Conservation (phyloP, 345 rosid species). For the sweet orange (Citrus sinensis) region DNA sequence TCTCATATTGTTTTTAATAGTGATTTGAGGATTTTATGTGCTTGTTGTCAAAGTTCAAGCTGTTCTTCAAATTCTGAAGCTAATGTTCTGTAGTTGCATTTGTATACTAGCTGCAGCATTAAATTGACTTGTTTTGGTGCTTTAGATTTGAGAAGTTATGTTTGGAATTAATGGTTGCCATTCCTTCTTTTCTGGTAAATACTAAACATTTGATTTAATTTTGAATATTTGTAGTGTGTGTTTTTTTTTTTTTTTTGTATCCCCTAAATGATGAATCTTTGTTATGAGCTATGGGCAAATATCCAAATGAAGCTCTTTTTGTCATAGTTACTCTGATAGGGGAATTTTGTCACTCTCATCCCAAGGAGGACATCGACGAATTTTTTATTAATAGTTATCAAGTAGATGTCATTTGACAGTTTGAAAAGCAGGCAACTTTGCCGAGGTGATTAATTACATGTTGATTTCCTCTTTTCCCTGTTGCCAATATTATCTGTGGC, state of each 20-base stretch:
- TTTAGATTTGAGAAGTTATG: no score
- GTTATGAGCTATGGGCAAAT: conserved; percentile 51
- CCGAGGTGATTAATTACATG: conserved; percentile 38
- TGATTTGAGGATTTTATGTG: not conserved
- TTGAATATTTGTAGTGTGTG: not conserved
- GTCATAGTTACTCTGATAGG: conserved; percentile 94
- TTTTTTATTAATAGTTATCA: not conserved
- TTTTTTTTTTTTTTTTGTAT: not conserved
- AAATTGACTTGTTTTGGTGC: not conserved
- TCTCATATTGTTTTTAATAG: not conserved
- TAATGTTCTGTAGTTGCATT: not conserved
- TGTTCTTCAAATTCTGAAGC: not conserved
- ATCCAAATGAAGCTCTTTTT: conserved; percentile 58
- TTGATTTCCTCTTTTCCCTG: conserved; percentile 51
- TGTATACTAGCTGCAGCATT: not conserved
- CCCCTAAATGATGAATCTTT: conserved; percentile 58
- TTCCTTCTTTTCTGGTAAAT: not conserved
- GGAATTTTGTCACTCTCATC: not conserved
- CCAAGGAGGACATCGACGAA: not conserved
- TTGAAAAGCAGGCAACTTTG: conserved; percentile 35
- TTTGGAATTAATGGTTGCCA: not conserved
- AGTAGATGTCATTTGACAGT: not conserved
- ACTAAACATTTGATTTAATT: not conserved
- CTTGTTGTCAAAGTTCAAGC: not conserved
- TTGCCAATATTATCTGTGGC: conserved; percentile 35